Evolutionary conservation across 495 filamentous ascomycete genomes (phyloP).

Genomic region (Symbiotaphrina buchneri): DNA sequence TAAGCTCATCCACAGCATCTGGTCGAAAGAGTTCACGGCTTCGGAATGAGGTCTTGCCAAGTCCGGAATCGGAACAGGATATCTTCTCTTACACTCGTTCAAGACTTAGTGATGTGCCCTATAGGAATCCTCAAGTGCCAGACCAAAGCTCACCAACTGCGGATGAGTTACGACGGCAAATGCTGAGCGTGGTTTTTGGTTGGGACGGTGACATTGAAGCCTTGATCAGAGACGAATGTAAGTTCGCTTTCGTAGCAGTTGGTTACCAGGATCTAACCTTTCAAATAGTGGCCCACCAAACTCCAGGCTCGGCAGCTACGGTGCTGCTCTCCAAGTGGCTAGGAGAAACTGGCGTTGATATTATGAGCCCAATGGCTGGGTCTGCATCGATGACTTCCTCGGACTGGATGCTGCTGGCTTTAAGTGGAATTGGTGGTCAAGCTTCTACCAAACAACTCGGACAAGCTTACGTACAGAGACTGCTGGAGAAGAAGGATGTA

Average conservation of each 20-base stretch:
- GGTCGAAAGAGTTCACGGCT: slow-evolving; percentile 40
- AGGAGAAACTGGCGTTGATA: slow-evolving; percentile 60
- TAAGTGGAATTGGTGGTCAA: slow-evolving; percentile 65
- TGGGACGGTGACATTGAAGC: slow-evolving; percentile 75
- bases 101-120: slow-evolving; percentile 59
- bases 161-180: slow-evolving; percentile 70
- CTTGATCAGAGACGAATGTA: slow-evolving; percentile 66
- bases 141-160: slow-evolving; percentile 47
- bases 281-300: slow-evolving; percentile 37
- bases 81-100: slow-evolving; percentile 45
- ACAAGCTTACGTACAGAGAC: slow-evolving; percentile 74
- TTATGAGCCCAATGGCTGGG: slow-evolving; percentile 50
- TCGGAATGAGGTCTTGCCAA: slow-evolving; percentile 56
- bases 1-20: slow-evolving; percentile 23
- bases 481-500: slow-evolving; percentile 75
- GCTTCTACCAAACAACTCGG: slow-evolving; percentile 76
- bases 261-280: slow-evolving; percentile 1
- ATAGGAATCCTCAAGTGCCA: slow-evolving; percentile 33
- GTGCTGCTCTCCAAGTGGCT: slow-evolving; percentile 83
- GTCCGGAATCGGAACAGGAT: slow-evolving; percentile 30
- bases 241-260: slow-evolving; percentile 9
- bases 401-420: slow-evolving; percentile 92
- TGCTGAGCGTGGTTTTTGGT: slow-evolving; percentile 87
- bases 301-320: slow-evolving; percentile 43
- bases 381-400: slow-evolving; percentile 67